A percentile compares a stretch with the other conserved stretches of the same genome.
Conservation (phyloP, 2,329 filamentous ascomycete genomes). For the Fusarium verrucosum region DNA sequence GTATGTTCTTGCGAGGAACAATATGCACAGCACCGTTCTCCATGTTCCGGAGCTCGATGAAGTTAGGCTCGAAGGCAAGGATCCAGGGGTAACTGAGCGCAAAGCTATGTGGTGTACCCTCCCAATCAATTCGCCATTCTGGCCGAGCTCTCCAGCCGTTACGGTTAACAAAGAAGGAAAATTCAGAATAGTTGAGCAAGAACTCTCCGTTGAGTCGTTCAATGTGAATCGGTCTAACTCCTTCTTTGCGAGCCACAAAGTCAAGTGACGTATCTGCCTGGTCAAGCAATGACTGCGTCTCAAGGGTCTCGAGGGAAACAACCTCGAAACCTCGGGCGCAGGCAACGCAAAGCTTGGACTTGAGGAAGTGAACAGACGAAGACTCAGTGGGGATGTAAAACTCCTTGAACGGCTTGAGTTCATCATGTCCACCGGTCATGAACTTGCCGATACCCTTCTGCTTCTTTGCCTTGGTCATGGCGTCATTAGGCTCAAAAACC, state of each 20-base stretch:
- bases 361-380: slow-evolving; percentile 97
- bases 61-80: slow-evolving; percentile 94
- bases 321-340: slow-evolving; percentile 97
- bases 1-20: slow-evolving; percentile 93
- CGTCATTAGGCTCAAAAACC: slow-evolving; percentile 98
- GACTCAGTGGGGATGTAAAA: slow-evolving; percentile 99
- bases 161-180: slow-evolving; percentile 98
- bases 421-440: slow-evolving; percentile 91
- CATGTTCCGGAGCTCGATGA: slow-evolving; percentile 95
- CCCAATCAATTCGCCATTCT: slow-evolving; percentile 98
- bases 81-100: slow-evolving; percentile 97
- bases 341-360: slow-evolving; percentile 94
- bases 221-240: slow-evolving; percentile 94
- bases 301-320: slow-evolving; percentile 94
- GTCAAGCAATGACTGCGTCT: slow-evolving; percentile 95
- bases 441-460: slow-evolving; percentile 96
- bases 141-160: slow-evolving; percentile 96
- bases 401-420: slow-evolving; percentile 96
- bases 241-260: slow-evolving; percentile 93
- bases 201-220: slow-evolving; percentile 98
- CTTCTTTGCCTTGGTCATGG: slow-evolving; percentile 91
- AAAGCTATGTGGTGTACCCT: slow-evolving; percentile 90
- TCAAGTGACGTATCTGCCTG: slow-evolving; percentile 98
- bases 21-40: slow-evolving; percentile 96
- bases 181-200: slow-evolving; percentile 96